These are phyloP conservation scores for Clavaria fumosa DNA, from an alignment of 768 basidiomycete genomes.

Conservation along the genomic window DNA sequence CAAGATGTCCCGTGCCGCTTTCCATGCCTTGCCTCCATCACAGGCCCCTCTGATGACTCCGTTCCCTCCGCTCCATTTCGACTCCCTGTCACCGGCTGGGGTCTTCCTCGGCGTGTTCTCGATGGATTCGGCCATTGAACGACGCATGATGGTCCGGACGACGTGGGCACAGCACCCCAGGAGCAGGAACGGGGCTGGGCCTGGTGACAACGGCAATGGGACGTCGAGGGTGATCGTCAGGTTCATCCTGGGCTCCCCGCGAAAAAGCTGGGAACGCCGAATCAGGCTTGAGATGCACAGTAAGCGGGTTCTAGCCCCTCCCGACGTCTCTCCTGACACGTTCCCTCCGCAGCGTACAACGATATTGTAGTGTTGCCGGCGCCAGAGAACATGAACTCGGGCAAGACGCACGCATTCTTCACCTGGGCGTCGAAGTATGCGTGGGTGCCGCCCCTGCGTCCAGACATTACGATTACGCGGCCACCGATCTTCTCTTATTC, in stretches of 20 bases:
- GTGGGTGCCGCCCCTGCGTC: slow-evolving; percentile 73
- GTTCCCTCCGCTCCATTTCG: slow-evolving; percentile 65
- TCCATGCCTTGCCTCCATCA: slow-evolving; percentile 22
- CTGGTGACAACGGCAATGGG: slow-evolving; percentile 52
- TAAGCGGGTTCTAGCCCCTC: slow-evolving; percentile 27
- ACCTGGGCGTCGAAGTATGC: slow-evolving; percentile 85
- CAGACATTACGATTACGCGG: slow-evolving; percentile 26
- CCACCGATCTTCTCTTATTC: slow-evolving; percentile 52
- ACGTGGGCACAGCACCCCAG: slow-evolving; percentile 80
- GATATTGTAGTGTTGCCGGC: slow-evolving; percentile 77
- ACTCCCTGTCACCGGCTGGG: slow-evolving; percentile 66
- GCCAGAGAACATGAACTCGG: slow-evolving; percentile 90
- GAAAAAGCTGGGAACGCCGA: slow-evolving; percentile 61
- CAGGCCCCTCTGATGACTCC: slow-evolving; percentile 19
- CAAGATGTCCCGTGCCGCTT: slow-evolving; percentile 25
- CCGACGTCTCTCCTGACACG: slow-evolving; percentile 7
- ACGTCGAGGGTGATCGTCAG: slow-evolving; percentile 77
- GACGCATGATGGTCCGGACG: slow-evolving; percentile 73
- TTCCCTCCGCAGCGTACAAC: slow-evolving; percentile 44
- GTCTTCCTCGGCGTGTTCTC: slow-evolving; percentile 85
- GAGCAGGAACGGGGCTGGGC: slow-evolving; percentile 58
- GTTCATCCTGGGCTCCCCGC: slow-evolving; percentile 79
- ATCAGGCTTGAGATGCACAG: slow-evolving; percentile 85
- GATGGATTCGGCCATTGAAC: slow-evolving; percentile 69
- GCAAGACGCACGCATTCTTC: slow-evolving; percentile 87